Conservation (phyloP, 1,139 yeast species). For the Scheffersomyces insectosa region DNA sequence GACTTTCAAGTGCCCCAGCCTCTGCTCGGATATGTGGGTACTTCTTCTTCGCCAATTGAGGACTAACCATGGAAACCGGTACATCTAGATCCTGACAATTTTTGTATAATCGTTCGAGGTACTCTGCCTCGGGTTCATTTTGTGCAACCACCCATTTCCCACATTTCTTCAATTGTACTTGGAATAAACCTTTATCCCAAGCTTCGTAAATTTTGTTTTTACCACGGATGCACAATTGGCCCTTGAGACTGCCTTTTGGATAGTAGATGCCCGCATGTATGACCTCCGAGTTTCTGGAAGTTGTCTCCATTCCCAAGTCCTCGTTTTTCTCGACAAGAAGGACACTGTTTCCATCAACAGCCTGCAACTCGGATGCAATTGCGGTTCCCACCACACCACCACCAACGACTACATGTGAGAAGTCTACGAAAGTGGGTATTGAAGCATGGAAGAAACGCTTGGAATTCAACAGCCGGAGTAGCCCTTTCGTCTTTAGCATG, state of each 20-base stretch:
- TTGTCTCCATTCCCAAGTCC: slow-evolving; percentile 73
- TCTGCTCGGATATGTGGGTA: slow-evolving; percentile 72
- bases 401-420: slow-evolving; percentile 79
- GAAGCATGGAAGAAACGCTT: neutral
- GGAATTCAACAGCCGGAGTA: neutral
- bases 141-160: slow-evolving; percentile 94
- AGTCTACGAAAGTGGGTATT: slow-evolving; percentile 40
- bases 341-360: slow-evolving; percentile 46
- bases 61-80: slow-evolving; percentile 57
- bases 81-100: slow-evolving; percentile 56
- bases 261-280: slow-evolving; percentile 90
- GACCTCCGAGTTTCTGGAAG: slow-evolving; percentile 87
- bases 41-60: slow-evolving; percentile 38
- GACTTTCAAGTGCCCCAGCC: slow-evolving; percentile 68
- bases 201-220: slow-evolving; percentile 61
- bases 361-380: slow-evolving; percentile 67
- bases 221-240: slow-evolving; percentile 72
- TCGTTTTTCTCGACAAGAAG: slow-evolving; percentile 69
- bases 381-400: slow-evolving; percentile 90
- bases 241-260: slow-evolving; percentile 67
- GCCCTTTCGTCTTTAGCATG: no score
- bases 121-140: slow-evolving; percentile 59
- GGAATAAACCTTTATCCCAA: slow-evolving; percentile 42
- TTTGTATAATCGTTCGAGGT: slow-evolving; percentile 52
- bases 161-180: slow-evolving; percentile 58